Evolutionary conservation across 2,329 filamentous ascomycete genomes (phyloP), one percentile per base, ranked within the genome.

Genomic region (Penicillium paneum): DNA sequence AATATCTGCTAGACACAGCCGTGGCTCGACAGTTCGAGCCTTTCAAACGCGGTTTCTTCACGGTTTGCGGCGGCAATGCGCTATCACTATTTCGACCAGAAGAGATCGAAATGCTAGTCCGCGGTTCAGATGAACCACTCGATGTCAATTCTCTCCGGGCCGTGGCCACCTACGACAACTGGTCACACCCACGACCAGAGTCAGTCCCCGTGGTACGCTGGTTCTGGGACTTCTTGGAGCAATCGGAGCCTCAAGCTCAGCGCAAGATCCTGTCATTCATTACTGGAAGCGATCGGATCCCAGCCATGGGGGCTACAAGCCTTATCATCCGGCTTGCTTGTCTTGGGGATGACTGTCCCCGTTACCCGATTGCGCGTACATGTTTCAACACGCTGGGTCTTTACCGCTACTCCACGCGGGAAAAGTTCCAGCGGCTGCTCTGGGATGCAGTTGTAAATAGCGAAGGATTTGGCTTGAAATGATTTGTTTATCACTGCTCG

Each of bases 31-130:
- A 96, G 67, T 97, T 95, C 61, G 91, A 96, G 68, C 91, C 92
- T 0, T 97, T 97, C 79, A 94, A 94, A 69, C 84, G 91, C 51
- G 92, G 92, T 0, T 97, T 97, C 73, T 97, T 91, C 71, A 95
- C 89, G 0, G 90, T 96, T 28, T 96, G 91, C 68, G 89, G 88
- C 34, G 90, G 91, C 34, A 96, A 94, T 68, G 91, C 92, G 0
- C 79, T 96, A 34, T 90, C 88, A 1, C 81, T 97, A 2, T 96
- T 96, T 72, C 84, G 90, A 15, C 88, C 92, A 0, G 91, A 96
- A 69, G 92, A 97, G 71, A 95, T 97, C 58, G 92, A 96, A 70
- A 81, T 96, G 3, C 81, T 96, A 0, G 83, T 97, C 5, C 82
- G 91, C 48, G 91, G 91, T 11, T 94, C 90, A 8, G 90, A 95